Conservation (phyloP, 148 eudicot genomes). For the Cornus florida region DNA sequence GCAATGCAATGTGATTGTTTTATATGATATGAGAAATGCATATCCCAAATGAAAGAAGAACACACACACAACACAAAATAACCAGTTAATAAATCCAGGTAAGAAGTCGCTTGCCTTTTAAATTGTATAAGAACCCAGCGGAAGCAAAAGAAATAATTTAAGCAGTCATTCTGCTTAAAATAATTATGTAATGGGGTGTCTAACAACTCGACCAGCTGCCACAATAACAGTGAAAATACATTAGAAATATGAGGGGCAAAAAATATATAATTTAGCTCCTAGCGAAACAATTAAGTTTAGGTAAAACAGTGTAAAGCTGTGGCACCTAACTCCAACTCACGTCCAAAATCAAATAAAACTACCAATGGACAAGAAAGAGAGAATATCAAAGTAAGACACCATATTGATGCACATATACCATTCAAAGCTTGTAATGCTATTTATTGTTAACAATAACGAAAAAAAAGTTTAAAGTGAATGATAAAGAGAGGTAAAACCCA, state of each 20-base stretch:
- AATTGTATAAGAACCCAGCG: constrained; percentile 98
- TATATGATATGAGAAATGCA: background rate
- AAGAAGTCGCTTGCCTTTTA: constrained; percentile 59
- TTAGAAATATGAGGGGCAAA: background rate
- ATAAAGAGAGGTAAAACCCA: no score
- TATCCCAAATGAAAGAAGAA: constrained; percentile 3
- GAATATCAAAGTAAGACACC: background rate
- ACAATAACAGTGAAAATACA: constrained; percentile 11
- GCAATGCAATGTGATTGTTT: no score
- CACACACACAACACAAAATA: background rate
- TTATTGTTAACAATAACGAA: background rate
- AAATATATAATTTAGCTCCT: background rate
- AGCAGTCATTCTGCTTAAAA: constrained; percentile 82
- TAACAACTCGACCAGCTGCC: constrained; percentile 86
- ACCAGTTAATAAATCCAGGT: background rate
- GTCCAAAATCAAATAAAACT: background rate
- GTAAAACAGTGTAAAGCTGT: background rate
- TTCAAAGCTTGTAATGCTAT: background rate
- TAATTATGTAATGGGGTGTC: constrained; percentile 82
- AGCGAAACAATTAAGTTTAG: constrained; percentile 3
- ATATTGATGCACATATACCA: background rate
- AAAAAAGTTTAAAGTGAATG: no score
- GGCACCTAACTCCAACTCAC: background rate
- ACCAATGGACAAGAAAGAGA: background rate
- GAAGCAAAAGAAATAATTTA: constrained; percentile 96